Conservation (phyloP, 2,329 filamentous ascomycete genomes). For the Neoascochyta sp. region DNA sequence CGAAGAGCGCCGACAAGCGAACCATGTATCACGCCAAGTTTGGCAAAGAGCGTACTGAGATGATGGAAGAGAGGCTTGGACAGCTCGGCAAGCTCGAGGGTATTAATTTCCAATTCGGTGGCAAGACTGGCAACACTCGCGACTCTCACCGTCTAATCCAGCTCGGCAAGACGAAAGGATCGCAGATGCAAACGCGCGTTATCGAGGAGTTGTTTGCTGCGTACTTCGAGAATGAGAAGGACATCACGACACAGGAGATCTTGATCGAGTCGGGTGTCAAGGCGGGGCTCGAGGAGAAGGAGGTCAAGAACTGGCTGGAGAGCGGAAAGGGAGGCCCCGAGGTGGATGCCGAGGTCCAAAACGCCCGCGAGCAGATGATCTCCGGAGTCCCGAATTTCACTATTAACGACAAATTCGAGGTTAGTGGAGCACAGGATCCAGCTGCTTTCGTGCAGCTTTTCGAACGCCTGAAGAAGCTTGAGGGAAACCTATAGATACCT, state of each 20-base stretch:
- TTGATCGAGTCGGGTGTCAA: conserved; percentile 42
- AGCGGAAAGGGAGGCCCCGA: conserved; percentile 44
- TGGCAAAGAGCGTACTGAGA: conserved; percentile 56
- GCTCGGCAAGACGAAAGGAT: conserved; percentile 57
- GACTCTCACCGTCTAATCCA: conserved; percentile 72
- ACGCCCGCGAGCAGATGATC: conserved; percentile 50
- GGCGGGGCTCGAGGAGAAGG: conserved; percentile 44
- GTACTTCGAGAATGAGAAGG: conserved; percentile 49
- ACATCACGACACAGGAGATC: conserved; percentile 44
- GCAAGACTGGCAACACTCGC: conserved; percentile 70
- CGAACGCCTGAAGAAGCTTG: conserved; percentile 53
- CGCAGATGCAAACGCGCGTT: conserved; percentile 46
- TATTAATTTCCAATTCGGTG: conserved; percentile 69
- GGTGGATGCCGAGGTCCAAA: conserved; percentile 47
- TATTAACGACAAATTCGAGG: conserved; percentile 63
- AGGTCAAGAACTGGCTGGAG: conserved; percentile 44
- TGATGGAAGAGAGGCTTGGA: conserved; percentile 57
- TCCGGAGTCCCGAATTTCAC: conserved; percentile 72
- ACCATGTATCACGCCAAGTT: conserved; percentile 61
- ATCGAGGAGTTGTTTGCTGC: conserved; percentile 40
- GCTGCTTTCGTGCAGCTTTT: conserved; percentile 65
- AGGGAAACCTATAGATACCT: conserved; percentile 20
- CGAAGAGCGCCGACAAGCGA: conserved; percentile 54
- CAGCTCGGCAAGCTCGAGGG: conserved; percentile 61
- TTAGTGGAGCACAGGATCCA: conserved; percentile 70